phyloP scores from a whole-genome alignment of 1,284 basidiomycete genomes.

The Cutaneotrichosporon sp. region DNA sequence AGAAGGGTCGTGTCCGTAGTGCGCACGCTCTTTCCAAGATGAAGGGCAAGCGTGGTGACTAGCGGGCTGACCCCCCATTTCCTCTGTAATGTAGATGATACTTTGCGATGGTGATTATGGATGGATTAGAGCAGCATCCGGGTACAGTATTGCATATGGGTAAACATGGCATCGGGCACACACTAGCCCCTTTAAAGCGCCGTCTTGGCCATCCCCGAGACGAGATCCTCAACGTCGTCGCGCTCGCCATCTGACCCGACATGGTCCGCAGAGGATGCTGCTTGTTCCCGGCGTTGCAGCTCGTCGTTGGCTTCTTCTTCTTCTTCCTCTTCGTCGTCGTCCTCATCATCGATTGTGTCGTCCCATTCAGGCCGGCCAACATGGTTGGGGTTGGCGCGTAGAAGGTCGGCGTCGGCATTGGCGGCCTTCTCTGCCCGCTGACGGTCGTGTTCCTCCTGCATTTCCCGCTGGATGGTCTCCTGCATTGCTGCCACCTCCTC shows the following conservation, averaged over 20 bases:
- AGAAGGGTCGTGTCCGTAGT: slow-evolving; percentile 44
- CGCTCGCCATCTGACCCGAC: slow-evolving; percentile 28
- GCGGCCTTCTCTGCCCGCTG: slow-evolving; percentile 55
- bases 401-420: slow-evolving; percentile 51
- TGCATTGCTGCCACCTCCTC: slow-evolving; percentile 64
- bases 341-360: slow-evolving; percentile 22
- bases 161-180: neutral
- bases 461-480: slow-evolving; percentile 65
- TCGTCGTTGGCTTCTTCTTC: slow-evolving; percentile 12
- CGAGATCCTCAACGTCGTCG: slow-evolving; percentile 37
- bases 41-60: slow-evolving; percentile 42
- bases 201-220: slow-evolving; percentile 7
- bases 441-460: slow-evolving; percentile 60
- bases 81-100: neutral
- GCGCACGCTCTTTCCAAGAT: slow-evolving; percentile 43
- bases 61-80: neutral
- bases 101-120: too few species aligned
- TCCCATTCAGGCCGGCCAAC: slow-evolving; percentile 30
- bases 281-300: neutral
- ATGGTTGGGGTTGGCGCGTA: slow-evolving; percentile 60
- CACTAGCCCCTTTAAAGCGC: too few species aligned
- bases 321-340: slow-evolving; percentile 17
- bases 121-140: too few species aligned
- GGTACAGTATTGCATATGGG: neutral
- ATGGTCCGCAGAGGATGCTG: neutral